Conservation (phyloP, 2,329 filamentous ascomycete species). For the Bipolaris zeicola region DNA sequence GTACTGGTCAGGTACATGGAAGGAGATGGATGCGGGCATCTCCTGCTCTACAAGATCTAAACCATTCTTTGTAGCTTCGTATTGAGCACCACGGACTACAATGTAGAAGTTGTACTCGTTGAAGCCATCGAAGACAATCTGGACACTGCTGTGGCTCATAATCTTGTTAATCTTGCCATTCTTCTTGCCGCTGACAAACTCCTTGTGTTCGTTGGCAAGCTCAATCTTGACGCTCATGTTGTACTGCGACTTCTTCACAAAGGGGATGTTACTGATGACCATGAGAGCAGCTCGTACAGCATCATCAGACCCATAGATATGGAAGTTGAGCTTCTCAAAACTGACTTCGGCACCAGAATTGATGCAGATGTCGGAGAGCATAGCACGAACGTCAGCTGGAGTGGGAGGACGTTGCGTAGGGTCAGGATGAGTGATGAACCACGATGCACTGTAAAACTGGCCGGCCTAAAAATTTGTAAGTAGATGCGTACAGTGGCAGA, state of each 20-base stretch:
- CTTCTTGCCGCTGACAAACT: constrained; percentile 99
- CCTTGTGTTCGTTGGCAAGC: constrained; percentile 98
- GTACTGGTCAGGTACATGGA: constrained; percentile 98
- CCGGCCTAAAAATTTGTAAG: constrained; percentile 67
- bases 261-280: constrained; percentile 89
- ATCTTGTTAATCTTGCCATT: constrained; percentile 99
- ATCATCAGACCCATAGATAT: constrained; percentile 93
- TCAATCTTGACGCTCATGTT: constrained; percentile 98
- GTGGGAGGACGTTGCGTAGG: constrained; percentile 65
- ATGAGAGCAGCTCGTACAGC: constrained; percentile 93
- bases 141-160: constrained; percentile 98
- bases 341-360: constrained; percentile 94
- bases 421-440: constrained; percentile 87
- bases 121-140: constrained; percentile 98
- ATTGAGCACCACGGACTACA: constrained; percentile 89
- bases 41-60: constrained; percentile 94
- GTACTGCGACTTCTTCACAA: constrained; percentile 84
- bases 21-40: constrained; percentile 98
- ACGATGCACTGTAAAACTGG: constrained; percentile 96
- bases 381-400: constrained; percentile 76
- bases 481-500: constrained; percentile 5
- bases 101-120: constrained; percentile 99
- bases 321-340: constrained; percentile 93
- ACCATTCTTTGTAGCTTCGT: constrained; percentile 93
- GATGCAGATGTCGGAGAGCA: constrained; percentile 93